Percentiles rank a stretch among this genome's conserved stretches.
Evolutionary conservation across 331 rosid species (phyloP).

Genomic region (Telfairia occidentalis): DNA sequence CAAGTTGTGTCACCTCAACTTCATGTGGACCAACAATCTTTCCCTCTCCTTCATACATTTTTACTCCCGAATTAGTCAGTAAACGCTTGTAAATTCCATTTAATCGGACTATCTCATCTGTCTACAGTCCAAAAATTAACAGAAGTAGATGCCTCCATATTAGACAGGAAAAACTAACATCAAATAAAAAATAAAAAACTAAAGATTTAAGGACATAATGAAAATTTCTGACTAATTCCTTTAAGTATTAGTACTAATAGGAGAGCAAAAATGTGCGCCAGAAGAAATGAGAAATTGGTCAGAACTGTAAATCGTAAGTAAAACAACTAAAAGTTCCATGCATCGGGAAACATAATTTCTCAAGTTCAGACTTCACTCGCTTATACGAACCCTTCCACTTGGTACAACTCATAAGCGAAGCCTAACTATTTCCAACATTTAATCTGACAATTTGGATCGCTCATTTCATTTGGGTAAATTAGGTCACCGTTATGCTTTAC

Average conservation of each 20-base stretch:
- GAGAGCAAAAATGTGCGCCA: background rate
- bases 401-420: background rate
- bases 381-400: background rate
- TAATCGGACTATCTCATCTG: slow-evolving; percentile 75
- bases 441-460: background rate
- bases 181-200: background rate
- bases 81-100: slow-evolving; percentile 91
- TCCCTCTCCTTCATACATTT: slow-evolving; percentile 91
- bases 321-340: background rate
- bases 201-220: background rate
- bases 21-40: slow-evolving; percentile 79
- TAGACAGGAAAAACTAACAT: background rate
- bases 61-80: slow-evolving; percentile 74
- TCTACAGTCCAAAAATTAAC: slow-evolving; percentile 40
- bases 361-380: background rate
- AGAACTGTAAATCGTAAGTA: background rate
- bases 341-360: background rate
- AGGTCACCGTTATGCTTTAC: background rate
- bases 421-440: background rate
- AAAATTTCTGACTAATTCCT: background rate
- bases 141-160: background rate
- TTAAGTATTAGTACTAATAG: background rate
- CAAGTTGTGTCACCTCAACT: slow-evolving; percentile 94
- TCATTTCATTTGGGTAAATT: background rate
- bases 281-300: background rate